A percentile compares a stretch with the other conserved stretches of the same genome.
Conservation (phyloP, 805 yeast genomes). For the Ogataea trehaloabstinens region DNA sequence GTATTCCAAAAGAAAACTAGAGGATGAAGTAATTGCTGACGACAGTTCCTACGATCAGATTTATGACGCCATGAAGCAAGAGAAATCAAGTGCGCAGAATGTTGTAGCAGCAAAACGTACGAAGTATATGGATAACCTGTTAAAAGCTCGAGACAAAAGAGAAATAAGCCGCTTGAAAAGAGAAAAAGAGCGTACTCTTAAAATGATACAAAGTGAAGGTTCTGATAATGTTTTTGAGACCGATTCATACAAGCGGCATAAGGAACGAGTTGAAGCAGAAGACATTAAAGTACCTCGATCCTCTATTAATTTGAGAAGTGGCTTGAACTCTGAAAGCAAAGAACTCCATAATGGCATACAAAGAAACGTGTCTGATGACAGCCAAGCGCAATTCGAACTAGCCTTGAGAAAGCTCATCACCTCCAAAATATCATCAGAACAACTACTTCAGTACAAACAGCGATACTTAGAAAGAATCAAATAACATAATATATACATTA, state of each 20-base stretch:
- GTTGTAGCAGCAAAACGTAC: conserved; percentile 18
- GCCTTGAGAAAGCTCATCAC: conserved; percentile 10
- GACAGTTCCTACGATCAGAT: conserved; percentile 44
- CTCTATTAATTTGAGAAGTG: neutral
- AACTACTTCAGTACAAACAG: conserved; percentile 16
- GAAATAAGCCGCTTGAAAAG: conserved; percentile 44
- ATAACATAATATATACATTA: neutral
- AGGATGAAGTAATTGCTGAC: neutral
- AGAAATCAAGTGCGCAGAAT: conserved; percentile 17
- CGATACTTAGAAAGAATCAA: conserved; percentile 19
- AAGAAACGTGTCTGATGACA: neutral
- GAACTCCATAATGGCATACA: neutral
- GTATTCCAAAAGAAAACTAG: conserved; percentile 1
- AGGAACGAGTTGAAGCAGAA: conserved; percentile 16
- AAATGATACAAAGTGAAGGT: conserved; percentile 39
- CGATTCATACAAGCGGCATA: conserved; percentile 41
- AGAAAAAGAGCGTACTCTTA: conserved; percentile 36
- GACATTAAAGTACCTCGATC: neutral
- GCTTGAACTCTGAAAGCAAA: neutral
- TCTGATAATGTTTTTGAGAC: conserved; percentile 49
- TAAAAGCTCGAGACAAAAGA: conserved; percentile 44
- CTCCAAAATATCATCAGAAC: conserved; percentile 17
- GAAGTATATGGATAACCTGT: conserved; percentile 39
- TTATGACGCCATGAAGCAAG: conserved; percentile 40
- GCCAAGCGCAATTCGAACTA: conserved; percentile 3